Evolutionary conservation across 306 rosid species (phyloP), one percentile per base, ranked within the genome.

Genomic region (Psophocarpus tetragonolobus): DNA sequence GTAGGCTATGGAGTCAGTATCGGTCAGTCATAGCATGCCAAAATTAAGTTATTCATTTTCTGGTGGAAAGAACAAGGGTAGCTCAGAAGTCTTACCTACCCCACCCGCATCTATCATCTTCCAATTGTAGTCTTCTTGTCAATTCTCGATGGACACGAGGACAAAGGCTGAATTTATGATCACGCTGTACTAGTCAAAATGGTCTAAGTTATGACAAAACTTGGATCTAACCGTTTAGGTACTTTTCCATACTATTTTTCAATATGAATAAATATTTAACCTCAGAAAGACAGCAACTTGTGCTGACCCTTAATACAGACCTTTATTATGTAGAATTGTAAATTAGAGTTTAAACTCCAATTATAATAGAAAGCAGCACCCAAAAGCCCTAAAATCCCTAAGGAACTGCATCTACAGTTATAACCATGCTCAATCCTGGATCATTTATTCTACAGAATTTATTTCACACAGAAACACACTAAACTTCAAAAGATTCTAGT

Each of bases 381-480:
- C 21, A 23, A 56, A 56, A 56, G 8, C 63, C 3, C 21, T 10
- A 56, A 56, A 56, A 3, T 33, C 3, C 17, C 63, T 12, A 23
- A 24, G 18, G 24, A 11, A 56, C 63, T 8, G 14, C 21, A 8
- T 53, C 29, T 53, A 53, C 8, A n/a, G 58, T 58, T 61, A 47
- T 47, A 65, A 51, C 10, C 48, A 61, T 39, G 60, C 8, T 63
- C 39, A 18, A 17, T 75, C 26, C 70, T 23, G 71, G 67, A 68
- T 65, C 61, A 50, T 3, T 72, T 17, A 38, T 36, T 50, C 47
- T 51, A 39, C 5, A 13, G 9, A 30, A 26, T 69, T 32, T 32
- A 29, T 63, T 27, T 29, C 30, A 64, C 41, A 20, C 51, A 47
- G 24, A 48, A 47, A 47, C 20, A 60, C 60, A 13, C 8, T 10